Conservation (phyloP, 139 green algal species). For the Monoraphidium neglectum region DNA sequence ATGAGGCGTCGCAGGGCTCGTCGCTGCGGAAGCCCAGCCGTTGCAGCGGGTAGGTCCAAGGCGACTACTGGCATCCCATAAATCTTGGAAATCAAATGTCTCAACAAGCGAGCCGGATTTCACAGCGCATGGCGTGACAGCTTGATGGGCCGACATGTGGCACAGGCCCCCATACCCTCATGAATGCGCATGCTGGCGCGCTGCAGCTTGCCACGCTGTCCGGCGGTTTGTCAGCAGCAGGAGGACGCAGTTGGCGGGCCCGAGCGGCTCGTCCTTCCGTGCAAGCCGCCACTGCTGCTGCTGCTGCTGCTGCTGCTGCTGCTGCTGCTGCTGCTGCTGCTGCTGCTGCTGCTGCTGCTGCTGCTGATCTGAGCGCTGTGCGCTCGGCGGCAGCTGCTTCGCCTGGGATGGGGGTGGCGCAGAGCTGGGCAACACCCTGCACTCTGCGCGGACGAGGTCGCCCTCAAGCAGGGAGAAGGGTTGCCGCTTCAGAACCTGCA, state of each 20-base stretch:
- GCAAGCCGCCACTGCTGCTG: background rate
- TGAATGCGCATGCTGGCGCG: background rate
- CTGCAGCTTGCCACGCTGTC: background rate
- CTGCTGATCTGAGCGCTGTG: background rate
- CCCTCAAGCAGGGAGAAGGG: background rate
- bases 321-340: background rate
- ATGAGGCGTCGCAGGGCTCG: too few relatives aligned
- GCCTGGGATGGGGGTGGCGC: too few relatives aligned
- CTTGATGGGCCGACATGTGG: background rate
- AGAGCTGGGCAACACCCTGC: background rate
- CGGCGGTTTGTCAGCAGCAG: background rate
- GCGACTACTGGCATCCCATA: too few relatives aligned
- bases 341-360: conserved; percentile 10
- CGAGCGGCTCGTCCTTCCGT: background rate
- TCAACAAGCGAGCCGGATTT: background rate
- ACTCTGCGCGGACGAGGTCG: background rate
- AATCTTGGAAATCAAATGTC: too few relatives aligned
- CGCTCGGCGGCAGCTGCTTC: too few relatives aligned
- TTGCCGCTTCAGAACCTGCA: too few relatives aligned
- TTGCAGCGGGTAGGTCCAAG: too few relatives aligned
- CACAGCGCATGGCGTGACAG: background rate
- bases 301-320: background rate
- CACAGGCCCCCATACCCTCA: background rate
- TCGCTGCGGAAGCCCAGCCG: too few relatives aligned
- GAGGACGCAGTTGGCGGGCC: background rate